Base-by-base conservation (phyloP, 75 land plant genomes). In the Picea glauca region DNA sequence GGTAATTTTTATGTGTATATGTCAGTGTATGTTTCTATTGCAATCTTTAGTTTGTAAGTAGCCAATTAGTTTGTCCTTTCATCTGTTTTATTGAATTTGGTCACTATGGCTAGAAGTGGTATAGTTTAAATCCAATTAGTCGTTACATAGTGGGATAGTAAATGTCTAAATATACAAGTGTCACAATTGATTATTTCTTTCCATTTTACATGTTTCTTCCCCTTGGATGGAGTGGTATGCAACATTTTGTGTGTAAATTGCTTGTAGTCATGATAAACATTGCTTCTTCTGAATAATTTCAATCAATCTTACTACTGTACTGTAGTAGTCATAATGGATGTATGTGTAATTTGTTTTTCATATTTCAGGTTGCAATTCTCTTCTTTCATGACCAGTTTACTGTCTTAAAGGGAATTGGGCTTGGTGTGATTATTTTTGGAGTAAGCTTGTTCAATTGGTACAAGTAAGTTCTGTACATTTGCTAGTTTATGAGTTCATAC, bases 391-490 rank as follows among this genome's bases (percentile, higher is more conserved):
- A 98, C 72, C 81, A 86, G 46, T 98, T 98, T 74, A 93, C 96
- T 35, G 79, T 86, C 80, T 74, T 94, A 62, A 95, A 93, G 79
- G 99, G 93, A 15, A 13, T 84, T 79, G 99, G 99, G 18, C 93
- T 98, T 46, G 63, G 82, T 13, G 85, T 82, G 50, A 98, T 98
- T 58, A 83, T 98, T 85, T 12, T 95, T 76, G 99, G 99, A 43
- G 99, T 98, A 33, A 80, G 94, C 79, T 89, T 96, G 76, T 98
- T 93, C 87, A 98, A 98, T 75, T 93, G 98, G 98, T 98, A 91
- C 91, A 98, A 93, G 99, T 98, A 93, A 91, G 99, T 92, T 17
- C 67, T 57, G 8, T 60, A 57, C 13, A 50, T 50, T 50, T 50
- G 56, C 9, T 50, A 50, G 56, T 50, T 50, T 50, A 50, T 9